phyloP scores from a whole-genome alignment of 495 filamentous ascomycete species.

The Platismatia glauca region DNA sequence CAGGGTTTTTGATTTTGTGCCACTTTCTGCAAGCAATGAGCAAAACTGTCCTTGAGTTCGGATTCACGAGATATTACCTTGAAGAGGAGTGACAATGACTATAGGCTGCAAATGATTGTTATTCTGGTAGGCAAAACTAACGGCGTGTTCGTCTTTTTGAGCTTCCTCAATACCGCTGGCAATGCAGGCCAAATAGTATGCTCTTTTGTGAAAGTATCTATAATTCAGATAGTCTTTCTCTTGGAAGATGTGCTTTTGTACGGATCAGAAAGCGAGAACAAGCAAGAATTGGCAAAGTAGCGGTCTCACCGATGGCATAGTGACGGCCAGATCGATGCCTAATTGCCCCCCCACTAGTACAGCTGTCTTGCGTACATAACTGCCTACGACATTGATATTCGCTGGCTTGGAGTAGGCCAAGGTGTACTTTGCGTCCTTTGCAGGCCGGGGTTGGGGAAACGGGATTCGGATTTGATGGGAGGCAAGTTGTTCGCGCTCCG shows the following conservation, averaged over 20 bases:
- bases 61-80: constrained; percentile 12
- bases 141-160: constrained; percentile 40
- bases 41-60: neutral
- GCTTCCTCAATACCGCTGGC: constrained; percentile 56
- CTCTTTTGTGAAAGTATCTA: constrained; percentile 89
- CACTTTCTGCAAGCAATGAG: constrained; percentile 10
- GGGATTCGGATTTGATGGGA: constrained; percentile 60
- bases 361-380: constrained; percentile 70
- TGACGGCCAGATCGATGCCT: constrained; percentile 71
- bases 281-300: neutral
- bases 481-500: constrained; percentile 57
- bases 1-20: constrained; percentile 38
- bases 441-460: constrained; percentile 69
- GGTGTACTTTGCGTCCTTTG: constrained; percentile 66
- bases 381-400: constrained; percentile 80
- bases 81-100: constrained; percentile 44
- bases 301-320: constrained; percentile 57
- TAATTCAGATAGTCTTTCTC: constrained; percentile 92
- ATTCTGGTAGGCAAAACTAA: constrained; percentile 60
- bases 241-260: constrained; percentile 55
- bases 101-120: constrained; percentile 73
- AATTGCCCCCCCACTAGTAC: constrained; percentile 48
- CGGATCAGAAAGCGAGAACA: constrained; percentile 8
- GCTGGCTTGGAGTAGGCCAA: constrained; percentile 66
- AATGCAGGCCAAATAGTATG: constrained; percentile 80